Evolutionary conservation across 257 asterid species (phyloP), one percentile per base, ranked within the genome.

Genomic region (Lycium ferocissimum): DNA sequence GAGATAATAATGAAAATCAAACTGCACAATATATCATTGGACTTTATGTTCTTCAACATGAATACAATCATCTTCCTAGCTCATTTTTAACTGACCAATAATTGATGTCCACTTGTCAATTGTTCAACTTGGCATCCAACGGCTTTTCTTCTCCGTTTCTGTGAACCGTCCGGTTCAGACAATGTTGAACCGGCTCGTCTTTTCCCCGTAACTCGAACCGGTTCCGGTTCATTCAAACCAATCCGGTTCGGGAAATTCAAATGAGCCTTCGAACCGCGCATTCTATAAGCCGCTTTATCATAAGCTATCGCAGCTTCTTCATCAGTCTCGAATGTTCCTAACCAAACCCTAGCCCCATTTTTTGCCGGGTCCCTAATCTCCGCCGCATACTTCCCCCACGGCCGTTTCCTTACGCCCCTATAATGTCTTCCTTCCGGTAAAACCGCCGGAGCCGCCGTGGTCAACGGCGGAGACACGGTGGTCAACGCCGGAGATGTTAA

Each of bases 321-420:
- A 10, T 45, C 85, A 3, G 85, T 82, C 38, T 82, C 85, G 6
- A 45, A 82, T 2, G 85, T 82, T 65, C 85, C 85, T 12, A 83
- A 57, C 85, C 85, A 83, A 66, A 83, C 85, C 40, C 85, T 69
- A 38, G 85, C 85, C 18, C 85, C 85, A 35, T 70, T 83, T 20
- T 83, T 83, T n/a, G 81, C 81, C 10, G 85, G 80, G 37, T 82
- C 85, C 3, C 85, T 2, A 14, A 82, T 82, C 85, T 82, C 85
- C 15, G 85, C 79, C 65, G 85, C 85, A 4, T 65, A 82, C 54
- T 82, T 82, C 5, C 85, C 85, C 85, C 85, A 82, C 18, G 85
- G 85, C 12, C 85, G 17, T 35, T 49, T 33, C n/a, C 85, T 65
- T 3, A 82, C 85, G 5, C 85, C 85, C 54, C 85, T 69, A 26